Base-by-base conservation (phyloP, 805 yeast species). In the Saccharomyces paradoxus region DNA sequence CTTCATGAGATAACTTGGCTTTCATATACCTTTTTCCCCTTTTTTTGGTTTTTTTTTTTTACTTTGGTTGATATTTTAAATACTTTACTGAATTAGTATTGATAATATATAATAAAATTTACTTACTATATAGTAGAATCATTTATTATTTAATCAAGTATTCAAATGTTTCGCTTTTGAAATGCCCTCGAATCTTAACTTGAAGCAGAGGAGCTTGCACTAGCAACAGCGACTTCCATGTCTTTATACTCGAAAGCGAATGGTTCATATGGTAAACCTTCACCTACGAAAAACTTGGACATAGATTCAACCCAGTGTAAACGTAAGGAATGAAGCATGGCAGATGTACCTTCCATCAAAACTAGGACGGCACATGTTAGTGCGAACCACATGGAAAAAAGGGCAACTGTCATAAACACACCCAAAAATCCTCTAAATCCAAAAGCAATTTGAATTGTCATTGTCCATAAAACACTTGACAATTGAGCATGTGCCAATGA, bases 331-430 rank as follows among this genome's bases (percentile, higher is more conserved):
- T 86, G 91, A 63, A 86, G 74, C 91, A 86, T 86, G 22, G 90
- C 90, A n/a, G 89, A 83, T 0, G 90, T 86, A 54, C 91, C 91
- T 71, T 86, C 91, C 91, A 86, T 86, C 50, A 83, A 74, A 50
- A 86, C 90, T 65, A 86, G 73, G 46, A 86, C 82, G 60, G 82
- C 77, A 41, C 83, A 84, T 0, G 90, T 84, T 60, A 86, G 74
- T 6, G 79, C 77, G 68, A 86, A 85, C 91, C 91, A 86, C 81
- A 85, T 79, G 30, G 82, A 87, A 71, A 85, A 86, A 53, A 86
- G 69, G 28, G 80, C 67, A 21, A 84, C 82, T 1, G 83, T 79
- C 78, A 78, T 78, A 44, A 81, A 55, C 6, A 82, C 79, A 8
- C 89, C 89, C 21, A 68, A 59, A 28, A 74, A 58, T 0, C 88